Percentiles rank a stretch among this genome's conserved stretches.
phyloP scores from a whole-genome alignment of 1,139 yeast species.

The Petasospora fabianii region DNA sequence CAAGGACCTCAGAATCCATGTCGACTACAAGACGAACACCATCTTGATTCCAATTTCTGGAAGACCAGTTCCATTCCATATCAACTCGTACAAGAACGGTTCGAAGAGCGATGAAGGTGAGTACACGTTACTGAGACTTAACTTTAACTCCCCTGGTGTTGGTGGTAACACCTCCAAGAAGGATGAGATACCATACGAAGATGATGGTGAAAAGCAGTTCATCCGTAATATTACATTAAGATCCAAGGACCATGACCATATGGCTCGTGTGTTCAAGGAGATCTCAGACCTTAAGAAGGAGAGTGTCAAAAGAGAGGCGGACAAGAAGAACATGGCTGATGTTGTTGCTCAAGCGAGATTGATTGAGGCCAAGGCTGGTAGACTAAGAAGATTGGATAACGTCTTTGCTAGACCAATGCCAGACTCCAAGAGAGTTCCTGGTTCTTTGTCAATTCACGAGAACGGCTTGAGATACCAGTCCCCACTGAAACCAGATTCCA shows the following conservation, averaged over 20 bases:
- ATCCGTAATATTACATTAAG: constrained; percentile 85
- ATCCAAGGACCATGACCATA: constrained; percentile 86
- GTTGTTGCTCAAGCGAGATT: constrained; percentile 90
- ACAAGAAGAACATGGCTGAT: constrained; percentile 89
- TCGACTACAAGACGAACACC: constrained; percentile 85
- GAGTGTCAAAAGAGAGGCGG: constrained; percentile 85
- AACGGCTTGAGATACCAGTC: constrained; percentile 95
- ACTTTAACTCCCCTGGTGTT: constrained; percentile 91
- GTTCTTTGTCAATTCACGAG: constrained; percentile 87
- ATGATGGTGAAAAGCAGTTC: constrained; percentile 79
- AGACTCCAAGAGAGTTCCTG: constrained; percentile 92
- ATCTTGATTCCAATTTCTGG: constrained; percentile 90
- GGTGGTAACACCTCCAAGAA: constrained; percentile 68
- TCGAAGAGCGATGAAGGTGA: constrained; percentile 97
- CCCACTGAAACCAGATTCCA: constrained; percentile 74
- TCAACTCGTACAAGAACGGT: constrained; percentile 90
- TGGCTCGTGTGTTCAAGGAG: constrained; percentile 86
- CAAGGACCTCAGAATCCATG: constrained; percentile 79
- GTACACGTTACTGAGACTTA: constrained; percentile 82
- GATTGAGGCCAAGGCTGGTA: constrained; percentile 71
- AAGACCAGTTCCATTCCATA: constrained; percentile 97
- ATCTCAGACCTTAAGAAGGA: constrained; percentile 92
- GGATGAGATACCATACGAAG: constrained; percentile 87
- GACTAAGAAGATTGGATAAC: constrained; percentile 83
- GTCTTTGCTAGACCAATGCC: constrained; percentile 95